Conservation (phyloP, 164 flowering plant species). For the Piper longum region DNA sequence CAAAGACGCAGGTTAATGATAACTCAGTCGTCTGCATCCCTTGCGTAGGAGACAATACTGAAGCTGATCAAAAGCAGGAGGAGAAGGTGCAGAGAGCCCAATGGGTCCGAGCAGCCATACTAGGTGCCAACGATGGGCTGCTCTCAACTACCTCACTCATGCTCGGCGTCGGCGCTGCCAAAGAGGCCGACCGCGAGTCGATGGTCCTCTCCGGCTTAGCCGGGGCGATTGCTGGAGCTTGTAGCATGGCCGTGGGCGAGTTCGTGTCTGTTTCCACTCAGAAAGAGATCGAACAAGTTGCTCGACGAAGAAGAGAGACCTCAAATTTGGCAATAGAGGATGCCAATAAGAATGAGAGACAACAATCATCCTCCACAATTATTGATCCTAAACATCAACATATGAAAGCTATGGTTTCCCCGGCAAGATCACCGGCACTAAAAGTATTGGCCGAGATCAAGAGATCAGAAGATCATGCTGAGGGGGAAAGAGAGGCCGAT, state of each 20-base stretch:
- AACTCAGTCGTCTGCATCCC: not conserved
- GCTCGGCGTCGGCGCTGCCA: slow-evolving; percentile 44
- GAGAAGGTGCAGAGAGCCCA: slow-evolving; percentile 28
- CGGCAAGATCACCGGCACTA: slow-evolving; percentile 14
- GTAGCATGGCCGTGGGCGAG: slow-evolving; percentile 64
- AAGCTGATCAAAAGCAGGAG: not conserved
- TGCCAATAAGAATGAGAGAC: not conserved
- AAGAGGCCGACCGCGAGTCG: slow-evolving; percentile 21
- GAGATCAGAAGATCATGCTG: not conserved
- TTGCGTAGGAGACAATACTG: not conserved
- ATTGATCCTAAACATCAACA: not conserved
- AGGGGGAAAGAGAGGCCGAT: not conserved
- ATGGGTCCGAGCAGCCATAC: slow-evolving; percentile 55
- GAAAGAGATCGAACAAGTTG: slow-evolving; percentile 30
- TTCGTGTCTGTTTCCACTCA: slow-evolving; percentile 53
- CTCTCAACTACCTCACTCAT: slow-evolving; percentile 47
- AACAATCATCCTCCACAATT: not conserved
- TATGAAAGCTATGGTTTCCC: not conserved
- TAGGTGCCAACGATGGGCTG: slow-evolving; percentile 51
- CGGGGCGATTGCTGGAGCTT: slow-evolving; percentile 54
- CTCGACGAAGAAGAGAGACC: not conserved
- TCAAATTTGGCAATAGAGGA: not conserved
- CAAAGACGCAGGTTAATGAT: not conserved
- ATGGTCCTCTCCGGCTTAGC: slow-evolving; percentile 53
- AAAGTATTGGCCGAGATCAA: slow-evolving; percentile 9